Percentiles rank a stretch among this genome's conserved stretches.
These are phyloP conservation scores for Suillus ampliporus DNA, from an alignment of 768 basidiomycete genomes.

Conservation along the genomic window DNA sequence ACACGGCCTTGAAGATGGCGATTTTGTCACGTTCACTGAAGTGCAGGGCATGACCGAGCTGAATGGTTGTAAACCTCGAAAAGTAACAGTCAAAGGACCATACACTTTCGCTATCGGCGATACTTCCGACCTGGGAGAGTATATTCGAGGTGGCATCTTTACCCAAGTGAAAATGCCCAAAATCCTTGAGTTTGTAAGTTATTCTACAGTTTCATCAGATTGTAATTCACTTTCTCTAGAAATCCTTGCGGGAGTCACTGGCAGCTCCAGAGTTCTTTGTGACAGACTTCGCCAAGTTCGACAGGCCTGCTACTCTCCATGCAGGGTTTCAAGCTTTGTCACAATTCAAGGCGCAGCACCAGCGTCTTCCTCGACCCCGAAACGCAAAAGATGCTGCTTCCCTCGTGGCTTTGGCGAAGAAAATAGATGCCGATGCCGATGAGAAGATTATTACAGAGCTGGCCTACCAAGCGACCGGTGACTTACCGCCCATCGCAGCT, in stretches of 20 bases:
- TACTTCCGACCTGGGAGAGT: slow-evolving; percentile 76
- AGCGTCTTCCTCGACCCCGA: slow-evolving; percentile 80
- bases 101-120: slow-evolving; percentile 98
- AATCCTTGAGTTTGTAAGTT: slow-evolving; percentile 87
- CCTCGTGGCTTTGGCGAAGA: slow-evolving; percentile 80
- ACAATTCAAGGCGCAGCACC: slow-evolving; percentile 66
- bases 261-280: slow-evolving; percentile 86
- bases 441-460: slow-evolving; percentile 86
- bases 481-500: slow-evolving; percentile 88
- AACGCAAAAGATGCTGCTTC: slow-evolving; percentile 78
- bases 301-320: slow-evolving; percentile 89
- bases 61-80: slow-evolving; percentile 90
- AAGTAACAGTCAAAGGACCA: slow-evolving; percentile 92
- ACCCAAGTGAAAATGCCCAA: slow-evolving; percentile 99
- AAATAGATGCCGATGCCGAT: slow-evolving; percentile 74
- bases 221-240: slow-evolving; percentile 52
- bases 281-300: slow-evolving; percentile 97
- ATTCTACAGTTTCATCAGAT: slow-evolving; percentile 1
- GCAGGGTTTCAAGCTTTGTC: slow-evolving; percentile 94
- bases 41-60: slow-evolving; percentile 93
- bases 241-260: slow-evolving; percentile 89
- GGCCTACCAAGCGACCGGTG: slow-evolving; percentile 89
- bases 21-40: slow-evolving; percentile 96
- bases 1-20: slow-evolving; percentile 98
- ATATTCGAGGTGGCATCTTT: slow-evolving; percentile 91